Evolutionary conservation across 192 early-diverging fungal species (phyloP).

Genomic region (Podila epicladia): DNA sequence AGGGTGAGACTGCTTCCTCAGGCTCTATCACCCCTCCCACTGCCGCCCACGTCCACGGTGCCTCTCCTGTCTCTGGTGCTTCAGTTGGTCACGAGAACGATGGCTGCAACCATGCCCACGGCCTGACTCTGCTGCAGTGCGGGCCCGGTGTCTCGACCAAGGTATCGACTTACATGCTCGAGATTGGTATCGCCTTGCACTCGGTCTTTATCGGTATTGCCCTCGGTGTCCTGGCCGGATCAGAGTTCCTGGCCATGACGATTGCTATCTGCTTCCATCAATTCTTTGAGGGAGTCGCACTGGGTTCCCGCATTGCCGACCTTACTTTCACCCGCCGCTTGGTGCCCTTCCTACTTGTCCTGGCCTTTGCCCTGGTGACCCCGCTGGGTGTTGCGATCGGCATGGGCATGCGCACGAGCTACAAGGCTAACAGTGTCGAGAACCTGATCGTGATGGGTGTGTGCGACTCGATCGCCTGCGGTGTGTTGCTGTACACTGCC

Average conservation of each 20-base stretch:
- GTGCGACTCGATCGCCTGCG: slow-evolving; percentile 81
- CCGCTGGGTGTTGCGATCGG: slow-evolving; percentile 85
- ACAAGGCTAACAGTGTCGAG: slow-evolving; percentile 66
- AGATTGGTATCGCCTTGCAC: slow-evolving; percentile 73
- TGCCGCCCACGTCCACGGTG: slow-evolving; percentile 23
- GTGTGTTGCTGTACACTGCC: slow-evolving; percentile 84
- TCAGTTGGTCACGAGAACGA: slow-evolving; percentile 1
- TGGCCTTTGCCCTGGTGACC: slow-evolving; percentile 76
- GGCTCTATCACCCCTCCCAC: slow-evolving; percentile 3
- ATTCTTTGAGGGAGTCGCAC: slow-evolving; percentile 63
- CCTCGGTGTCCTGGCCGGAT: slow-evolving; percentile 67
- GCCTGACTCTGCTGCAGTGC: slow-evolving; percentile 34
- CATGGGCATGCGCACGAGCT: slow-evolving; percentile 74
- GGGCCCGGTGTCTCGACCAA: slow-evolving; percentile 45
- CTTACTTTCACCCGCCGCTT: slow-evolving; percentile 20
- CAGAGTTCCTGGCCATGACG: slow-evolving; percentile 69
- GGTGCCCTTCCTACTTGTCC: slow-evolving; percentile 56
- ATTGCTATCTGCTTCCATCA: slow-evolving; percentile 83
- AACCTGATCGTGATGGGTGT: slow-evolving; percentile 74
- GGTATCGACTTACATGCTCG: slow-evolving; percentile 73
- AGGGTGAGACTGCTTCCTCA: neutral
- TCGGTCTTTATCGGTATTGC: slow-evolving; percentile 77
- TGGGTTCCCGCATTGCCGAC: slow-evolving; percentile 56
- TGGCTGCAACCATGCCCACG: slow-evolving; percentile 37
- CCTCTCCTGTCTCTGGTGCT: slow-evolving; percentile 1